Percentiles rank a stretch among this genome's conserved stretches.
phyloP scores from a whole-genome alignment of 2,329 filamentous ascomycete genomes.

The Neonectria ditissima region DNA sequence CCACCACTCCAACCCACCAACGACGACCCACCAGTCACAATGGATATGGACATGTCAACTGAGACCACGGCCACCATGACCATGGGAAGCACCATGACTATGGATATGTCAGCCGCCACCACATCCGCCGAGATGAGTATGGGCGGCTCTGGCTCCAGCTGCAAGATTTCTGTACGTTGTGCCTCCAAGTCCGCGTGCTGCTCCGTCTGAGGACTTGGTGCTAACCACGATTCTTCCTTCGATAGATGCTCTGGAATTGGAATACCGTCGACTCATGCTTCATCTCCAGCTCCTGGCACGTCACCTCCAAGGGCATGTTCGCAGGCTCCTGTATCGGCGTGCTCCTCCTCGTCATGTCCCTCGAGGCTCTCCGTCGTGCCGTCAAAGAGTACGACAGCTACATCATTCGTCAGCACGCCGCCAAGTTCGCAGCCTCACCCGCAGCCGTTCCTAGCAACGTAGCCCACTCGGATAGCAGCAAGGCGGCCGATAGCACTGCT shows the following conservation, averaged over 20 bases:
- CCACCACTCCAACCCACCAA: background rate
- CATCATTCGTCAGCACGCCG: slow-evolving; percentile 66
- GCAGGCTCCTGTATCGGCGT: slow-evolving; percentile 85
- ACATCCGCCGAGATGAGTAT: slow-evolving; percentile 32
- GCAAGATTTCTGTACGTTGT: slow-evolving; percentile 55
- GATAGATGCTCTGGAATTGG: slow-evolving; percentile 85
- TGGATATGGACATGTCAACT: slow-evolving; percentile 29
- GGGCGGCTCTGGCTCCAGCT: slow-evolving; percentile 39
- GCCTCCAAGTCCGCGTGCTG: background rate
- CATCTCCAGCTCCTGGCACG: slow-evolving; percentile 75
- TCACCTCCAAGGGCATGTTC: slow-evolving; percentile 77
- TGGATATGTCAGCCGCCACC: slow-evolving; percentile 38
- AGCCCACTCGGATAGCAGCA: slow-evolving; percentile 38
- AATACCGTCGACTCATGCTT: slow-evolving; percentile 78
- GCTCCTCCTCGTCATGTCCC: slow-evolving; percentile 76
- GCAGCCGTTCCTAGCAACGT: slow-evolving; percentile 22
- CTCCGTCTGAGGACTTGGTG: background rate
- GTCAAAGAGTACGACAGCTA: slow-evolving; percentile 79
- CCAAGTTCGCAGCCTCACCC: slow-evolving; percentile 43
- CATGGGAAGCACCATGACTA: slow-evolving; percentile 32
- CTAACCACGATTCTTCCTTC: background rate
- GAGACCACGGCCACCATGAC: slow-evolving; percentile 20
- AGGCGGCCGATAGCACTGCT: slow-evolving; percentile 32
- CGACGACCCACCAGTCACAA: slow-evolving; percentile 8
- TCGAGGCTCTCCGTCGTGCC: slow-evolving; percentile 78